phyloP scores from a whole-genome alignment of 2,329 filamentous ascomycete genomes.

The Fusarium sp. region DNA sequence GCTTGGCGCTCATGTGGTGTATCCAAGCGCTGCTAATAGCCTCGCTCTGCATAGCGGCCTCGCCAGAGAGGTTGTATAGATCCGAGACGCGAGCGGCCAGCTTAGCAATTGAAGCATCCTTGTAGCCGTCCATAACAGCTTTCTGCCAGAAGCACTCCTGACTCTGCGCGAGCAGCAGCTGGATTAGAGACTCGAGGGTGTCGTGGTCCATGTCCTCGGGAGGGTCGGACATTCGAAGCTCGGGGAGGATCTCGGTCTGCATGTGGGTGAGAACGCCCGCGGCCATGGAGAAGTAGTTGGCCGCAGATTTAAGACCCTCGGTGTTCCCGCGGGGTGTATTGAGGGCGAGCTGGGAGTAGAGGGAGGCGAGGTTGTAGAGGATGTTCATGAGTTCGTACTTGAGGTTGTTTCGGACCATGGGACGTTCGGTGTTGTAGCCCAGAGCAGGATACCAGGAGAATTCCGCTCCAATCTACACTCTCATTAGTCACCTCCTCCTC shows the following conservation, averaged over 20 bases:
- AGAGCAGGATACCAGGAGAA: constrained; percentile 97
- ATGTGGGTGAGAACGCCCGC: constrained; percentile 87
- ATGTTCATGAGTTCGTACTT: constrained; percentile 91
- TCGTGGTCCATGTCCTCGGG: constrained; percentile 96
- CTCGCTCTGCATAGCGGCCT: constrained; percentile 88
- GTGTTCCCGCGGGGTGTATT: constrained; percentile 80
- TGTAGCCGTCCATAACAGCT: constrained; percentile 92
- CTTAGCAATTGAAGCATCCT: constrained; percentile 92
- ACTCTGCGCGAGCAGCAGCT: constrained; percentile 89
- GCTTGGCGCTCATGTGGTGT: constrained; percentile 96
- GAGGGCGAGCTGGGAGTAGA: constrained; percentile 93
- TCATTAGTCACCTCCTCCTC: constrained; percentile 11
- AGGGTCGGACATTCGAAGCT: constrained; percentile 82
- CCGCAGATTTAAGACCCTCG: constrained; percentile 88
- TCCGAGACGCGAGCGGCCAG: constrained; percentile 91
- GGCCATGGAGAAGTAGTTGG: constrained; percentile 88
- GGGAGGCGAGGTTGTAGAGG: constrained; percentile 90
- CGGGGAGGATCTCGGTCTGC: constrained; percentile 80
- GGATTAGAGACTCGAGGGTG: constrained; percentile 84
- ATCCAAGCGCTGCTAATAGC: constrained; percentile 96
- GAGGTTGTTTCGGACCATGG: constrained; percentile 74
- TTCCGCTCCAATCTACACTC: constrained; percentile 82
- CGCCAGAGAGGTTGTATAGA: constrained; percentile 85
- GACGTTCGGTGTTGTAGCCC: constrained; percentile 86
- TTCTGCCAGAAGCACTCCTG: constrained; percentile 99